These are phyloP conservation scores for Quercus mongolica DNA, from an alignment of 306 rosid species.

Conservation along the genomic window DNA sequence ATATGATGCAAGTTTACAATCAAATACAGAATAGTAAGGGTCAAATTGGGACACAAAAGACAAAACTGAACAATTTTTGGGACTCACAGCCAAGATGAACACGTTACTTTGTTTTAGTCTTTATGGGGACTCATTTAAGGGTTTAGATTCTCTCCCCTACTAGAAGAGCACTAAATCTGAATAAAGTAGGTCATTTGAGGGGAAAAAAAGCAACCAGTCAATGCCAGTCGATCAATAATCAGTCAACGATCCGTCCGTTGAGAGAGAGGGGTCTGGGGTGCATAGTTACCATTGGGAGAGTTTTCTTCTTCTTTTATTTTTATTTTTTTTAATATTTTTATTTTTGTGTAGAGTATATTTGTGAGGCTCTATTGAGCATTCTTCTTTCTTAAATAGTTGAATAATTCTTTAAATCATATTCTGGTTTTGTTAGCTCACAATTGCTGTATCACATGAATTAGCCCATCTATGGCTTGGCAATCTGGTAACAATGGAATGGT, in stretches of 20 bases:
- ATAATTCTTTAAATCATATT: neutral
- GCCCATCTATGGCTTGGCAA: constrained; percentile 80
- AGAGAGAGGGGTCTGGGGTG: no score
- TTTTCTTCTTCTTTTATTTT: no score
- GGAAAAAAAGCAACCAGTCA: no score
- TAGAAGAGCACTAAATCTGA: no score
- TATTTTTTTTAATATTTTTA: no score
- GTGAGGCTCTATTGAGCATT: neutral
- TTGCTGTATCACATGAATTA: constrained; percentile 54
- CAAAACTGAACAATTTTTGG: neutral
- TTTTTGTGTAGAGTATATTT: no score
- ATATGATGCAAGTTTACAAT: neutral
- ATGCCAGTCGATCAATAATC: no score
- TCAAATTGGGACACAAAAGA: neutral
- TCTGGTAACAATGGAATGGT: constrained; percentile 73
- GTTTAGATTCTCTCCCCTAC: no score
- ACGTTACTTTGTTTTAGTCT: no score
- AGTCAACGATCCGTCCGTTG: no score
- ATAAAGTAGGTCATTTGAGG: no score
- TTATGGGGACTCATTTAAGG: neutral
- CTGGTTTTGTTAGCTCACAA: constrained; percentile 34
- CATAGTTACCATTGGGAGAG: no score
- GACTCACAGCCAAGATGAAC: neutral
- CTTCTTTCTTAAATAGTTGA: neutral
- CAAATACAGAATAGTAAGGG: neutral